A percentile compares a stretch with the other conserved stretches of the same genome.
Evolutionary conservation across 1,139 yeast species (phyloP).

Genomic region (Suhomyces wounanorum): DNA sequence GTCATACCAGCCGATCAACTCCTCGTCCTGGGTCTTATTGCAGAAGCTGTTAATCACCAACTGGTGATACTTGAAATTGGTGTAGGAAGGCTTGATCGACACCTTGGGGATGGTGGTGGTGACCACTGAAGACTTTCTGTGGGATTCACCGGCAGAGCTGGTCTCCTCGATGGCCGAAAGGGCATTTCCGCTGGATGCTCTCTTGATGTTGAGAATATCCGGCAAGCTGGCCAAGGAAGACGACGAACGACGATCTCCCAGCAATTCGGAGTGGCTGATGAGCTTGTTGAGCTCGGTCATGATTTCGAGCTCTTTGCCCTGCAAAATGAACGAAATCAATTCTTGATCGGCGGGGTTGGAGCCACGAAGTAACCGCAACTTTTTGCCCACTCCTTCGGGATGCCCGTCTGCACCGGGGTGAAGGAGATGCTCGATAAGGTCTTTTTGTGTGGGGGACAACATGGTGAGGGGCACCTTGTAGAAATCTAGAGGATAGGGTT

Average conservation of each 20-base stretch:
- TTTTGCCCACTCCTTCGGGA: constrained; percentile 27
- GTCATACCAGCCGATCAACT: constrained; percentile 20
- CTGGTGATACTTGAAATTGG: constrained; percentile 15
- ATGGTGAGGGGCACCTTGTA: constrained; percentile 32
- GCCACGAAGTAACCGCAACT: constrained; percentile 30
- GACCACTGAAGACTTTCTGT: constrained; percentile 33
- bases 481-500: constrained; percentile 38
- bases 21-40: constrained; percentile 7
- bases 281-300: constrained; percentile 41
- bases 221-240: constrained; percentile 39
- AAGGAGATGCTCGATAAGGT: constrained; percentile 26
- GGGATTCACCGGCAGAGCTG: not conserved
- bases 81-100: constrained; percentile 35
- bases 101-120: constrained; percentile 32
- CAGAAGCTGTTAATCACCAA: constrained; percentile 1
- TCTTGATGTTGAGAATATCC: constrained; percentile 26
- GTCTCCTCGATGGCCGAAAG: constrained; percentile 22
- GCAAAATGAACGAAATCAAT: constrained; percentile 34
- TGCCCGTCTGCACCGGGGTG: constrained; percentile 6
- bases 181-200: constrained; percentile 26
- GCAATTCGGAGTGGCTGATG: constrained; percentile 38
- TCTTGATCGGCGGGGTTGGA: constrained; percentile 32
- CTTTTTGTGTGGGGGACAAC: constrained; percentile 22
- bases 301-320: constrained; percentile 39
- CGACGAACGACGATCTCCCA: constrained; percentile 36